Percentiles rank a stretch among this genome's conserved stretches.
Conservation (phyloP, 192 early-diverging fungal genomes). For the Coemansia nantahalensis region DNA sequence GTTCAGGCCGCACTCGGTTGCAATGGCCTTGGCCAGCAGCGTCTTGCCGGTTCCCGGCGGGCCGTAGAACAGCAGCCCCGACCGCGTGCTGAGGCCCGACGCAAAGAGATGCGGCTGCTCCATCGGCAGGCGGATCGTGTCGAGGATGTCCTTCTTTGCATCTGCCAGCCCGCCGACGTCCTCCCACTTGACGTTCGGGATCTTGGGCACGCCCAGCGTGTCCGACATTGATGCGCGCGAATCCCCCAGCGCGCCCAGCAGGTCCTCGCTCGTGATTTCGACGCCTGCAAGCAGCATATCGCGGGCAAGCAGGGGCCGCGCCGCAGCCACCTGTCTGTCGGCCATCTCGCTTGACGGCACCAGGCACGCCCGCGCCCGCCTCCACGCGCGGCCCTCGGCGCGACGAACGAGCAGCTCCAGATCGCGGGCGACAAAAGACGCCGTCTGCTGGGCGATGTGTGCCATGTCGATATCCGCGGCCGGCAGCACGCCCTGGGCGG, state of each 20-base stretch:
- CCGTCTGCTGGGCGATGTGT: slow-evolving; percentile 85
- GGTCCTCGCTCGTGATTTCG: slow-evolving; percentile 73
- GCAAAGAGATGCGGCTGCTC: slow-evolving; percentile 96
- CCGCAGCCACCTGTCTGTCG: background rate
- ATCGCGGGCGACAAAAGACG: slow-evolving; percentile 86
- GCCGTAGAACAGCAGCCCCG: slow-evolving; percentile 92
- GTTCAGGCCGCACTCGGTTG: slow-evolving; percentile 95
- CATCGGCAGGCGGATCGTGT: slow-evolving; percentile 95
- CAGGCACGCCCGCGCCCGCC: slow-evolving; percentile 35
- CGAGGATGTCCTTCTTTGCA: slow-evolving; percentile 90
- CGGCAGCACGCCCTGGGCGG: slow-evolving; percentile 43
- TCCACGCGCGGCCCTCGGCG: slow-evolving; percentile 65
- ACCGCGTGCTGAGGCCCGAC: slow-evolving; percentile 89
- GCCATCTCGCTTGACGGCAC: background rate
- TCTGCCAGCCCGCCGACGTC: slow-evolving; percentile 94
- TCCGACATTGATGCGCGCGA: slow-evolving; percentile 83
- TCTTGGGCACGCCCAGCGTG: slow-evolving; percentile 94
- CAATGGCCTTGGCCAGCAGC: slow-evolving; percentile 96
- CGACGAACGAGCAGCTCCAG: slow-evolving; percentile 72
- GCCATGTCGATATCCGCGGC: slow-evolving; percentile 76
- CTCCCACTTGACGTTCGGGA: slow-evolving; percentile 97
- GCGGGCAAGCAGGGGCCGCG: slow-evolving; percentile 18
- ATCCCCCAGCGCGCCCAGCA: slow-evolving; percentile 73
- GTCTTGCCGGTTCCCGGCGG: slow-evolving; percentile 99
- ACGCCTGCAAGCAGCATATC: slow-evolving; percentile 71